A percentile compares a stretch with the other conserved stretches of the same genome.
Conservation (phyloP, 2,329 filamentous ascomycete genomes). For the Arthrobotrys pseudoclavata region DNA sequence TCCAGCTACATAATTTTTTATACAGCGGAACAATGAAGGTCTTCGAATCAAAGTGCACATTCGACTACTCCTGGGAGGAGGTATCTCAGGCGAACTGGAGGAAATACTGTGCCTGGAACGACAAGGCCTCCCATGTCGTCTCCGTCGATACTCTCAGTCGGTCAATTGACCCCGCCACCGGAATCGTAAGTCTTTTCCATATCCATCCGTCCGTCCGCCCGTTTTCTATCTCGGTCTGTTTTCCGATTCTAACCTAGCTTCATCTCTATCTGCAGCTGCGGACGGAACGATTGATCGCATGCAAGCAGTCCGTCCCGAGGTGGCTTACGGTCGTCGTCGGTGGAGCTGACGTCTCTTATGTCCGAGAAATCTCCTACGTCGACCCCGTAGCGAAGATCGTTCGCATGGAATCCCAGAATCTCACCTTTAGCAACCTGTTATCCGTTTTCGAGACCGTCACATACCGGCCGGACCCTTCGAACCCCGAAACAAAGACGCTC, state of each 20-base stretch:
- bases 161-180: conserved; percentile 74
- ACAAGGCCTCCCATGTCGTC: conserved; percentile 96
- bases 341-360: conserved; percentile 82
- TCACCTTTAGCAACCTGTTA: conserved; percentile 91
- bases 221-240: conserved; percentile 8
- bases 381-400: conserved; percentile 85
- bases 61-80: conserved; percentile 98
- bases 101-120: conserved; percentile 99
- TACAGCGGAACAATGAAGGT: conserved; percentile 80
- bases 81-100: conserved; percentile 98
- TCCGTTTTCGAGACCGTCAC: conserved; percentile 92
- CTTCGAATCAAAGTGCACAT: conserved; percentile 89
- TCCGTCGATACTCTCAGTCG: conserved; percentile 93
- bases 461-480: conserved; percentile 75
- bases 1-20: conserved; percentile 59
- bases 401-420: conserved; percentile 95
- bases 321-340: conserved; percentile 87
- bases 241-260: conserved; percentile 35
- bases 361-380: conserved; percentile 96
- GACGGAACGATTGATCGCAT: conserved; percentile 78
- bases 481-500: conserved; percentile 75
- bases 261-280: conserved; percentile 70
- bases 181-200: conserved; percentile 72
- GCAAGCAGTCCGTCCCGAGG: conserved; percentile 77
- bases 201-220: not conserved